Evolutionary conservation across 257 asterid species (phyloP).

Genomic region (Echium plantagineum): DNA sequence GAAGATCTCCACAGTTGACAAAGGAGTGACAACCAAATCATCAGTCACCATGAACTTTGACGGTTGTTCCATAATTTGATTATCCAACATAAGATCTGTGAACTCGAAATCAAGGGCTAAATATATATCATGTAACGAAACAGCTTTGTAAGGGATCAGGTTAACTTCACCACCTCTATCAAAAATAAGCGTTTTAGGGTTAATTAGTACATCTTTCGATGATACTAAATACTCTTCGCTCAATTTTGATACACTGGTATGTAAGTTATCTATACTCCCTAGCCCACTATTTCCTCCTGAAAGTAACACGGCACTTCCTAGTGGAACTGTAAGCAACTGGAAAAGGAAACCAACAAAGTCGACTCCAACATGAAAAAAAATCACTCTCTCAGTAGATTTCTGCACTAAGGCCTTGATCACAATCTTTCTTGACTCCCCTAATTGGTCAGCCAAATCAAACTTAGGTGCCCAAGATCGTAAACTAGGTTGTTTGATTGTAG

Average conservation of each 20-base stretch:
- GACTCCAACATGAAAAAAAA: constrained; percentile 10
- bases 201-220: too few species aligned
- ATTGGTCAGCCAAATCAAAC: too few species aligned
- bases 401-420: constrained; percentile 4
- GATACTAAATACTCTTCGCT: neutral
- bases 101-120: too few species aligned
- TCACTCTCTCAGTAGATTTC: constrained; percentile 23
- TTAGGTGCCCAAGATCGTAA: too few species aligned
- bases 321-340: constrained; percentile 12
- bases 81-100: too few species aligned
- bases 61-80: neutral
- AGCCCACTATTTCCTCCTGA: constrained; percentile 1
- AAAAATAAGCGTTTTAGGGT: too few species aligned
- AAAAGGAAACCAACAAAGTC: constrained; percentile 16
- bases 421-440: constrained; percentile 1
- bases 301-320: constrained; percentile 9
- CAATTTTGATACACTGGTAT: neutral
- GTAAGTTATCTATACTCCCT: constrained; percentile 8
- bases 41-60: constrained; percentile 8
- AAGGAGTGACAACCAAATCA: constrained; percentile 5
- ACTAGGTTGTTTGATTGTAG: too few species aligned
- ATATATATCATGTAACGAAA: too few species aligned
- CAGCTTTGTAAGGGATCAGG: too few species aligned
- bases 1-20: neutral
- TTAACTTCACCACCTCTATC: too few species aligned